Evolutionary conservation across 345 rosid genomes (phyloP).

Genomic region (Bretschneidera sinensis): DNA sequence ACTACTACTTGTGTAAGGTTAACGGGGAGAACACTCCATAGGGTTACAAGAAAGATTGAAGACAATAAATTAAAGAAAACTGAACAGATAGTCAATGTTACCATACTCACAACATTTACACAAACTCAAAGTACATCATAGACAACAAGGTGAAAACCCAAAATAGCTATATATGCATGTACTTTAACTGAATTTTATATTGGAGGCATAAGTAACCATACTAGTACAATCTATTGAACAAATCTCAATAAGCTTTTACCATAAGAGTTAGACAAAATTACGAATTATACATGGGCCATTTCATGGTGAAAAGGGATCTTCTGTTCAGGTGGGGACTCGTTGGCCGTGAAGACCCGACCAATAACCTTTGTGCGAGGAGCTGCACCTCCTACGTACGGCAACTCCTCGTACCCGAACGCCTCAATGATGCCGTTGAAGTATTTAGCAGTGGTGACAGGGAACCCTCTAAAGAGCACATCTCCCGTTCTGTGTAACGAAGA

Average conservation of each 20-base stretch:
- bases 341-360: slow-evolving; percentile 91
- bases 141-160: no score
- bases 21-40: no score
- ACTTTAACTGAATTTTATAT: no score
- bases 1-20: no score
- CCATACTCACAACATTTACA: no score
- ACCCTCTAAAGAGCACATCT: slow-evolving; percentile 69
- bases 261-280: no score
- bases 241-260: not conserved
- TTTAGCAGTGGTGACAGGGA: slow-evolving; percentile 47
- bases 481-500: slow-evolving; percentile 59
- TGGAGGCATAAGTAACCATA: no score
- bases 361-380: slow-evolving; percentile 77
- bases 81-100: no score
- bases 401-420: slow-evolving; percentile 82
- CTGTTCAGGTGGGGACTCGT: slow-evolving; percentile 91
- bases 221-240: not conserved
- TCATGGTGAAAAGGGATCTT: slow-evolving; percentile 92
- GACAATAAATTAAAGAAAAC: no score
- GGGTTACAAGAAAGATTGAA: no score
- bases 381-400: slow-evolving; percentile 86
- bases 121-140: no score
- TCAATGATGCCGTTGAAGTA: slow-evolving; percentile 86
- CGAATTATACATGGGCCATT: slow-evolving; percentile 68
- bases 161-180: no score